A percentile compares a stretch with the other conserved stretches of the same genome.
These are phyloP conservation scores for Calonectria ilicicola DNA, from an alignment of 2,329 filamentous ascomycete genomes.

Conservation along the genomic window DNA sequence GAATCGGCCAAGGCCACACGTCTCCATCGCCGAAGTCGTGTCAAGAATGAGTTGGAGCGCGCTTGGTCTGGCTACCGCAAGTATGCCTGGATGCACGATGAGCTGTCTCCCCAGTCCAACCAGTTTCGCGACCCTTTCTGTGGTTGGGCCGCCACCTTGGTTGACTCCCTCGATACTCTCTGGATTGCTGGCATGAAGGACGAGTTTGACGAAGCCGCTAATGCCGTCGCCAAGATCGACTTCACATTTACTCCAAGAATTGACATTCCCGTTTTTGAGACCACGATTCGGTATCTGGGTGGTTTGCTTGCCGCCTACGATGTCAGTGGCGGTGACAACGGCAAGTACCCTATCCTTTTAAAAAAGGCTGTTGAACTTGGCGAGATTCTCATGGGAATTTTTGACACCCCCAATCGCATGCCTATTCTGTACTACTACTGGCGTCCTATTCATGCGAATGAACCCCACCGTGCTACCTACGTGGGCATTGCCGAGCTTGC, in stretches of 20 bases:
- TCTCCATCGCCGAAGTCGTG: slow-evolving; percentile 70
- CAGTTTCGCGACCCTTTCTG: slow-evolving; percentile 84
- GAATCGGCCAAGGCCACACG: slow-evolving; percentile 71
- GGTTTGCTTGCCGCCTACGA: slow-evolving; percentile 90
- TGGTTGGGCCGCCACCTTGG: slow-evolving; percentile 89
- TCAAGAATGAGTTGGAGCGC: slow-evolving; percentile 80
- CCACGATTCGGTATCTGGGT: slow-evolving; percentile 90
- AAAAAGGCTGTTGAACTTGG: slow-evolving; percentile 84
- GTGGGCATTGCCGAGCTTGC: slow-evolving; percentile 80
- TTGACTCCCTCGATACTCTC: slow-evolving; percentile 85
- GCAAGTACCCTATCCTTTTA: slow-evolving; percentile 74
- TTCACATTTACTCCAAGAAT: slow-evolving; percentile 77
- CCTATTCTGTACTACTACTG: slow-evolving; percentile 85
- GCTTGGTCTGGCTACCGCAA: slow-evolving; percentile 87
- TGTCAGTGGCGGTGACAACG: slow-evolving; percentile 72
- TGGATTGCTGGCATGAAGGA: slow-evolving; percentile 87
- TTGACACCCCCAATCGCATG: slow-evolving; percentile 96
- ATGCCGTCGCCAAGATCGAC: slow-evolving; percentile 79
- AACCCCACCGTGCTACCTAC: slow-evolving; percentile 71
- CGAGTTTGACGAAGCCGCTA: slow-evolving; percentile 84
- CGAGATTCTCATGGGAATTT: slow-evolving; percentile 83
- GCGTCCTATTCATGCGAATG: slow-evolving; percentile 73
- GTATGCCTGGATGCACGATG: slow-evolving; percentile 88
- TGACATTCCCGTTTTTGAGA: slow-evolving; percentile 92
- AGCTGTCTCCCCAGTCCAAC: slow-evolving; percentile 80